phyloP scores from a whole-genome alignment of 352 stramenopile genomes.

The Globisporangium solare region DNA sequence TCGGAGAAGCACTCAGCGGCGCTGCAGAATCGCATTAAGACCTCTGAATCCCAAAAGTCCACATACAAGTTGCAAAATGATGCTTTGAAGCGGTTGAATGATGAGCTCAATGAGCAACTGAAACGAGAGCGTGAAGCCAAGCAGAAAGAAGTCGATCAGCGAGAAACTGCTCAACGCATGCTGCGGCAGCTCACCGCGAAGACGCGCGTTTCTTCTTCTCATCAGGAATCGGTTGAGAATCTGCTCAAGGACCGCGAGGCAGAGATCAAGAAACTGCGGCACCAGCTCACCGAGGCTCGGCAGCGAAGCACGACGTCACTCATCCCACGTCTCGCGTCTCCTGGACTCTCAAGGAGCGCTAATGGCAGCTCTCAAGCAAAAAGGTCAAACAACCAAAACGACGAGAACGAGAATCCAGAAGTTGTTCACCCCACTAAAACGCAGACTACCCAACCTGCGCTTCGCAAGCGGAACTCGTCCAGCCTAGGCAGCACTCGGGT shows the following conservation, averaged over 20 bases:
- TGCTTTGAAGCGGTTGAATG: constrained; percentile 58
- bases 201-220: constrained; percentile 53
- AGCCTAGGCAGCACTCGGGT: constrained; percentile 9
- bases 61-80: constrained; percentile 62
- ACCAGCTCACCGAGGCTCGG: constrained; percentile 63
- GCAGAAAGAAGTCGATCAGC: constrained; percentile 59
- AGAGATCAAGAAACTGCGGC: constrained; percentile 76
- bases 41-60: constrained; percentile 64
- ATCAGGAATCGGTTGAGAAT: constrained; percentile 65
- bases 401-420: constrained; percentile 21
- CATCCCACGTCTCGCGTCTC: constrained; percentile 48
- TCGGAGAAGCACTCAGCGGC: constrained; percentile 84
- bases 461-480: constrained; percentile 15
- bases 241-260: constrained; percentile 71
- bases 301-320: constrained; percentile 67
- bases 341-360: constrained; percentile 15
- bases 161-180: constrained; percentile 55
- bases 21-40: constrained; percentile 76
- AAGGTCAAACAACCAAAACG: constrained; percentile 21
- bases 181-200: constrained; percentile 68
- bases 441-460: not conserved
- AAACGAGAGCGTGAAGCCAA: constrained; percentile 69
- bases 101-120: constrained; percentile 62
- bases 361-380: not conserved
- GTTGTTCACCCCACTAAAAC: not conserved